Percentiles rank a stretch among this genome's conserved stretches.
phyloP scores from a whole-genome alignment of 306 rosid genomes.

The Trifolium fragiferum region DNA sequence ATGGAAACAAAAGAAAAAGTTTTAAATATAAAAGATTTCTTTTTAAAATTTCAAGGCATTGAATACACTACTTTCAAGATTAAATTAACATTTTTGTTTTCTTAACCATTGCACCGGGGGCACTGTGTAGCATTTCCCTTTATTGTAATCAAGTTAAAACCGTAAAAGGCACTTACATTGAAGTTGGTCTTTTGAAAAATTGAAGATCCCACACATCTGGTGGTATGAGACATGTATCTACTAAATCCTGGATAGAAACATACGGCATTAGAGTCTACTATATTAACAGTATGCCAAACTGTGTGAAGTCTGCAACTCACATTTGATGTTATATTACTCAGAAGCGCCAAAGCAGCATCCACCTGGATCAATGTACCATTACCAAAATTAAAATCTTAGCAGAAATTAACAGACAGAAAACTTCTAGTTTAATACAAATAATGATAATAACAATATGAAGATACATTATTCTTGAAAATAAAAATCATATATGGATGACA shows the following conservation, averaged over 20 bases:
- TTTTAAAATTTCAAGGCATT: no score
- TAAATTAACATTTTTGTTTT: no score
- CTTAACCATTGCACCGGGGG: no score
- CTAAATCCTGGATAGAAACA: constrained; percentile 65
- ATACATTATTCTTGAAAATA: not conserved
- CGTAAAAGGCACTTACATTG: constrained; percentile 61
- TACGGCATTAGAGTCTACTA: constrained; percentile 37
- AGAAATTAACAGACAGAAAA: constrained; percentile 15
- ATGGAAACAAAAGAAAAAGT: no score
- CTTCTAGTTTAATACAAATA: constrained; percentile 7
- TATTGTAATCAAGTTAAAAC: constrained; percentile 23
- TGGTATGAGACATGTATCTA: constrained; percentile 65
- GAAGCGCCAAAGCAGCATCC: constrained; percentile 81
- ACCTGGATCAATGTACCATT: constrained; percentile 61
- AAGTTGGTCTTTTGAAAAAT: constrained; percentile 74
- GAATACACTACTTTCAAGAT: no score
- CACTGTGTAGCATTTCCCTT: not conserved
- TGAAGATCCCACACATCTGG: constrained; percentile 95
- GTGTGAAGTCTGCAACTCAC: constrained; percentile 60
- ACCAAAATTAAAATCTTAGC: constrained; percentile 37
- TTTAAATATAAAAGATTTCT: no score
- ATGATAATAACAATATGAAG: not conserved
- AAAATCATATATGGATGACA: not conserved
- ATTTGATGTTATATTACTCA: constrained; percentile 76
- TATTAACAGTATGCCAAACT: constrained; percentile 10